Base-by-base conservation (phyloP, 768 basidiomycete genomes). In the Asterophora parasitica region DNA sequence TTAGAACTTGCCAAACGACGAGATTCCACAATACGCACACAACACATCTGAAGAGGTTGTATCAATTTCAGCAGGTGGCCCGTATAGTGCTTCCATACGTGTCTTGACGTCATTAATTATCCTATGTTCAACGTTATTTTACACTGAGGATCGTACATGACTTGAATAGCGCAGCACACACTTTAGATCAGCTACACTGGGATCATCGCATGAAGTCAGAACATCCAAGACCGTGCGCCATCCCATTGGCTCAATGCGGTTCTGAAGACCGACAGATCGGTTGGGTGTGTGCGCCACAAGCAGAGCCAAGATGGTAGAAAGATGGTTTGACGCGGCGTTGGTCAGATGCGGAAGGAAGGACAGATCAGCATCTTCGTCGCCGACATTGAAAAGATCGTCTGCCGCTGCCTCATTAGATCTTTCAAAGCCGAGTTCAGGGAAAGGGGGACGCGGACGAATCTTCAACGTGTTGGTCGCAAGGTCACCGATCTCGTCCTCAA, bases 181-280 rank as follows among this genome's bases (percentile, higher is more conserved):
- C 72, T 57, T 61, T 57, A 61, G 55, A 57, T 75, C 65, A 50
- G 69, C 51, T 11, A 65, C 46, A 49, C 57, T 59, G 27, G 60
- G 60, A 54, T 62, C 55, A 39, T 71, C 75, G 55, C 66, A 66
- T 10, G 73, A 66, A 34, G 70, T 70, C 9, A 80, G 66, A 4
- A 78, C 67, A 26, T 77, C 73, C 15, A 88, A 63, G n/a, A 88
- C 76, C 41, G 70, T 68, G 45, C 77, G 72, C 86, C 87, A 89
- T 28, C 70, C 70, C 43, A 88, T 68, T 4, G 82, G 78, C 41
- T 71, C 72, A 7, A 82, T 65, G 9, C 87, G 76, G 56, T 83
- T 79, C 54, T 85, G 84, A 73, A 82, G 73, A 51, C 80, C 81
- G 26, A 76, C 72, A 16, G 77, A 68, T 2, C 76, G 74, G 1